phyloP scores from a whole-genome alignment of 306 rosid species.

The Carpinus viminea region DNA sequence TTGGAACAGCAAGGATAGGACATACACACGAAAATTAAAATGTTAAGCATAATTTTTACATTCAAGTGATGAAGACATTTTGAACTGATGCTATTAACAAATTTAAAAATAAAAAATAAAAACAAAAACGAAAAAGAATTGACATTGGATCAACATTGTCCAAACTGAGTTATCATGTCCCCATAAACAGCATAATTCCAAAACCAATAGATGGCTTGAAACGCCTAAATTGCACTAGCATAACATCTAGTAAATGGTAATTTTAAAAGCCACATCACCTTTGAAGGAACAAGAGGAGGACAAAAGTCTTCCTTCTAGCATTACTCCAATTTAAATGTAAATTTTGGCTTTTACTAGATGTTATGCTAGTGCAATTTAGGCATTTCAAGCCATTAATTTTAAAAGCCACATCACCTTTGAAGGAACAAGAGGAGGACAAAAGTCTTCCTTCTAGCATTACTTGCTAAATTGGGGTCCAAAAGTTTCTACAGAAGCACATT shows the following conservation, averaged over 20 bases:
- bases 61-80: background rate
- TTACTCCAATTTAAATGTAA: background rate
- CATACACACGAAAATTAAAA: constrained; percentile 15
- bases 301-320: too few relatives aligned
- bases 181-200: background rate
- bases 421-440: too few relatives aligned
- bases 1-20: constrained; percentile 23
- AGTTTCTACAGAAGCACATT: background rate
- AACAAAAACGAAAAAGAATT: background rate
- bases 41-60: background rate
- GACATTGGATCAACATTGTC: background rate
- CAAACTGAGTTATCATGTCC: background rate
- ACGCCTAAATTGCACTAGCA: background rate
- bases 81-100: background rate
- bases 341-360: background rate
- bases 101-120: background rate
- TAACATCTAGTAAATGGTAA: background rate
- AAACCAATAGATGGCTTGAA: background rate
- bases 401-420: too few relatives aligned
- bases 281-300: too few relatives aligned
- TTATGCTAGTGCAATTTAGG: background rate
- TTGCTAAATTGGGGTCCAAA: background rate
- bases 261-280: too few relatives aligned
- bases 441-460: too few relatives aligned
- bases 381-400: constrained; percentile 1